A percentile compares a stretch with the other conserved stretches of the same genome.
Evolutionary conservation across 163 green algal genomes (phyloP).

Genomic region (Scenedesmus sp.): DNA sequence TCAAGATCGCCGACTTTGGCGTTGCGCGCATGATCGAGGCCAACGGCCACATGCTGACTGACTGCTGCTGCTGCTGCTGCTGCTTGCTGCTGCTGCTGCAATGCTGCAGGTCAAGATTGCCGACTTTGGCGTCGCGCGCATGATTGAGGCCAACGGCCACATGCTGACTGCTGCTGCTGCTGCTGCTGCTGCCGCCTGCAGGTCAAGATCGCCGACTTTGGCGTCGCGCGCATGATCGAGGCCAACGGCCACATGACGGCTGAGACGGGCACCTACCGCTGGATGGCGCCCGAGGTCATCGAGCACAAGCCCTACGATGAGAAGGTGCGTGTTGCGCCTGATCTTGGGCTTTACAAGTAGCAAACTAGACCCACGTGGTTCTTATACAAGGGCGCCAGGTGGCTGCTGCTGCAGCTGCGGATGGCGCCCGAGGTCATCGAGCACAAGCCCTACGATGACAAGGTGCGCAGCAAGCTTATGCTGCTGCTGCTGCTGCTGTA

Average conservation of each 20-base stretch:
- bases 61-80: background rate
- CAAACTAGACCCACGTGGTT: too few relatives aligned
- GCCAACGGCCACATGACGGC: slow-evolving; percentile 96
- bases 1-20: slow-evolving; percentile 97
- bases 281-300: slow-evolving; percentile 99
- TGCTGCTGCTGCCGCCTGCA: slow-evolving; percentile 41
- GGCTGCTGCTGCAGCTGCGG: slow-evolving; percentile 55
- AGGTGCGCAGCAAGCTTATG: slow-evolving; percentile 63
- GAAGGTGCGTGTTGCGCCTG: slow-evolving; percentile 66
- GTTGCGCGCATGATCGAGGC: slow-evolving; percentile 94
- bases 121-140: slow-evolving; percentile 97
- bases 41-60: slow-evolving; percentile 85
- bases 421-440: slow-evolving; percentile 99
- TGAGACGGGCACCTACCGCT: slow-evolving; percentile 99
- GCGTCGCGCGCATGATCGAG: slow-evolving; percentile 94
- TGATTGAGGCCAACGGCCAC: slow-evolving; percentile 88
- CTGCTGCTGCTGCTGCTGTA: too few relatives aligned
- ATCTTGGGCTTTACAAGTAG: too few relatives aligned
- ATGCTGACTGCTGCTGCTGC: slow-evolving; percentile 72
- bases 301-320: slow-evolving; percentile 96
- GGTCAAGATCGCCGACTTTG: slow-evolving; percentile 97
- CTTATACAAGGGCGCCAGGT: too few relatives aligned
- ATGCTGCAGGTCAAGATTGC: slow-evolving; percentile 85
- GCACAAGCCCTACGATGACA: slow-evolving; percentile 95
- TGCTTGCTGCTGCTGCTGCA: too few relatives aligned